phyloP scores from a whole-genome alignment of 2,329 filamentous ascomycete genomes.

The Fusarium sp. region DNA sequence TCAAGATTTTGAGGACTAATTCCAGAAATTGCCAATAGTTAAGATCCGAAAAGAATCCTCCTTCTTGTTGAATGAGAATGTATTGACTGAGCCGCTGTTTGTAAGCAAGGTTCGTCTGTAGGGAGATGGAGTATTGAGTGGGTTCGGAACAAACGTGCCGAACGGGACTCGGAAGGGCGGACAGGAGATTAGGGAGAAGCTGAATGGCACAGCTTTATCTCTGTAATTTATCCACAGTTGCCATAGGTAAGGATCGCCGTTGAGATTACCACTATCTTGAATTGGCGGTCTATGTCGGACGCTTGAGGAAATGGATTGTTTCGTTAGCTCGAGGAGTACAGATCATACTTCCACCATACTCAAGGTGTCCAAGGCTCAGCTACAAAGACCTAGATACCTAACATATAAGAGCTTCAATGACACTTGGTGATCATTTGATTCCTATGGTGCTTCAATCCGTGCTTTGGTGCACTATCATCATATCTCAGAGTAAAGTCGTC shows the following conservation, averaged over 20 bases:
- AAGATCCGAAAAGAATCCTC: accelerated
- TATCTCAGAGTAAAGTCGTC: background rate
- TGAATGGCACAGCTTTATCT: too few relatives aligned
- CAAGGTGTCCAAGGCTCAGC: accelerated
- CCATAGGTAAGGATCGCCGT: accelerated
- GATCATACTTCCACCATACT: too few relatives aligned
- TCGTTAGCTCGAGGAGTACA: background rate
- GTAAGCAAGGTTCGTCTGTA: accelerated
- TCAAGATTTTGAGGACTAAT: accelerated
- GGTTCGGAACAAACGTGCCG: background rate
- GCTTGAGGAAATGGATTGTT: background rate
- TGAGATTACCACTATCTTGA: too few relatives aligned
- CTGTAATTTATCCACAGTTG: accelerated
- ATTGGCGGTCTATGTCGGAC: background rate
- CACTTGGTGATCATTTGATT: accelerated
- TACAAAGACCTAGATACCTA: accelerated
- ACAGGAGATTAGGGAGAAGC: background rate
- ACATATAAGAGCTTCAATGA: background rate
- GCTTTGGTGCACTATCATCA: background rate
- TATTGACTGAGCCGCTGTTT: accelerated
- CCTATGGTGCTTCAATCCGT: background rate
- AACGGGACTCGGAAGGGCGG: background rate
- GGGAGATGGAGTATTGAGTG: background rate
- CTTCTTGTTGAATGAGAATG: accelerated
- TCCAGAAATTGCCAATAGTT: accelerated